Percentiles rank a stretch among this genome's conserved stretches.
phyloP scores from a whole-genome alignment of 495 filamentous ascomycete genomes.

The Hypomontagnella monticulosa region DNA sequence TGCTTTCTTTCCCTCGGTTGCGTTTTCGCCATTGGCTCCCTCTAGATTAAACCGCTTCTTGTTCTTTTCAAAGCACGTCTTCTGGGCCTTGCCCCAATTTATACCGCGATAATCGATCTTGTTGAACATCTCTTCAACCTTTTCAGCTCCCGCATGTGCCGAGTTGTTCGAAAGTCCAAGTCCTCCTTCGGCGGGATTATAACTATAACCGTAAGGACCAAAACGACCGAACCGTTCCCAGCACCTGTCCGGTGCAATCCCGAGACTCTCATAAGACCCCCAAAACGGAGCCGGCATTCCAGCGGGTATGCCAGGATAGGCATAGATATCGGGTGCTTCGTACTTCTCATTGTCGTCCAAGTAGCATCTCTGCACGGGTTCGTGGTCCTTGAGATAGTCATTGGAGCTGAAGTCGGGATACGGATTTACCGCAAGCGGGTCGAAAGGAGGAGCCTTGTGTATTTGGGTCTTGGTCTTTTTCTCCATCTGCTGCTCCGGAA shows the following conservation, averaged over 20 bases:
- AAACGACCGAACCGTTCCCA: conserved; percentile 85
- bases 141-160: conserved; percentile 71
- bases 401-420: conserved; percentile 68
- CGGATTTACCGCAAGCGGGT: conserved; percentile 67
- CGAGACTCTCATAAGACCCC: conserved; percentile 76
- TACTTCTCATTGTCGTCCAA: conserved; percentile 66
- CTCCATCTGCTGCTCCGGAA: conserved; percentile 69
- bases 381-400: conserved; percentile 65
- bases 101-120: conserved; percentile 79
- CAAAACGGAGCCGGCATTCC: conserved; percentile 79
- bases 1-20: conserved; percentile 37
- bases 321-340: conserved; percentile 67
- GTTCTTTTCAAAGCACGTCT: conserved; percentile 74
- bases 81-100: conserved; percentile 79
- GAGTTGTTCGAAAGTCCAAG: conserved; percentile 75
- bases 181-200: conserved; percentile 75
- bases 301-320: conserved; percentile 70
- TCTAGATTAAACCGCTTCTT: conserved; percentile 64
- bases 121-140: conserved; percentile 66
- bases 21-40: background rate
- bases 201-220: conserved; percentile 86
- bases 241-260: conserved; percentile 77
- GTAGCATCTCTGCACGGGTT: conserved; percentile 72
- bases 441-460: conserved; percentile 47
- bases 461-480: conserved; percentile 35